Conservation (phyloP, 2,329 filamentous ascomycete genomes). For the Colletotrichum somersetense region DNA sequence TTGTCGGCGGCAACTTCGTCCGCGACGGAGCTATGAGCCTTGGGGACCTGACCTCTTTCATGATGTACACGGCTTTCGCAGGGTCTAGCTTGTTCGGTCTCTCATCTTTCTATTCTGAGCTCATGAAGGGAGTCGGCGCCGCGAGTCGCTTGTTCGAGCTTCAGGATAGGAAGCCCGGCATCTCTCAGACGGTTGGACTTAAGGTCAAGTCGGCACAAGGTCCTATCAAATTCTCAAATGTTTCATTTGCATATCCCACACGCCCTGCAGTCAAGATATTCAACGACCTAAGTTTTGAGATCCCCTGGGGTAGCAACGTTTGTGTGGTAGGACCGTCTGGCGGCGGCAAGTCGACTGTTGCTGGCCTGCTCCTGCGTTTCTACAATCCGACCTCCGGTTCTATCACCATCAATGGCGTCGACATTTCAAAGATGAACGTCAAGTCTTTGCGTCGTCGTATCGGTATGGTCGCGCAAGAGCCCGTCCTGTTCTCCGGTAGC, state of each 20-base stretch:
- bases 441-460: slow-evolving; percentile 94
- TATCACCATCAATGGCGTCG: slow-evolving; percentile 86
- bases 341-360: slow-evolving; percentile 96
- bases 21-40: slow-evolving; percentile 87
- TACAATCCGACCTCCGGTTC: slow-evolving; percentile 84
- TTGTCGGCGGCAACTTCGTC: slow-evolving; percentile 92
- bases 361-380: slow-evolving; percentile 90
- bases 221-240: slow-evolving; percentile 86
- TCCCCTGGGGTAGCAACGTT: slow-evolving; percentile 93
- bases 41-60: slow-evolving; percentile 93
- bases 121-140: slow-evolving; percentile 99
- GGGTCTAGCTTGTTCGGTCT: slow-evolving; percentile 92
- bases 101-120: slow-evolving; percentile 95
- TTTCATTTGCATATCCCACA: slow-evolving; percentile 93
- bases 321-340: slow-evolving; percentile 97
- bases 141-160: slow-evolving; percentile 97
- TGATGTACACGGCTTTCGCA: slow-evolving; percentile 96
- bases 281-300: slow-evolving; percentile 87
- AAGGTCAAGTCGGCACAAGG: slow-evolving; percentile 88
- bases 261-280: slow-evolving; percentile 93
- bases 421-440: slow-evolving; percentile 88
- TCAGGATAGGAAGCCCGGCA: slow-evolving; percentile 88
- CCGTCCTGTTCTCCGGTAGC: slow-evolving; percentile 88
- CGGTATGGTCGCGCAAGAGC: slow-evolving; percentile 95
- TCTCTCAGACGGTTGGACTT: slow-evolving; percentile 85